Base-by-base conservation (phyloP, 257 asterid species). In the Fraxinus anomala region DNA sequence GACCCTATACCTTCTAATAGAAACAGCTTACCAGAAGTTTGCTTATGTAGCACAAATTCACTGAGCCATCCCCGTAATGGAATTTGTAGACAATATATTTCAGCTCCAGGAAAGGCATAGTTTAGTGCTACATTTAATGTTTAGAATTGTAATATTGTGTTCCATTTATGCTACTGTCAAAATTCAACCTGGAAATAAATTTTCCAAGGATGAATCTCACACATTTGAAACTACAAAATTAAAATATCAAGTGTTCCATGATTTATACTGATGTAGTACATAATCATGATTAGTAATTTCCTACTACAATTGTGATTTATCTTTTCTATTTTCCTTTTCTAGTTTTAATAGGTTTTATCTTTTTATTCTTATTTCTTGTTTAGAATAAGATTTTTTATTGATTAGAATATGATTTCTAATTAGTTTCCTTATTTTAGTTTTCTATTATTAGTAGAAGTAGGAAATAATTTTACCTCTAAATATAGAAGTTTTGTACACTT, bases 221-320 rank as follows among this genome's bases (percentile, higher is more conserved):
- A 54, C 26, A 54, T 11, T 24, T 3, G 21, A 37, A 28, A 44
- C 37, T 30, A 6, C 34, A 61, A 44, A 61, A 37, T n/a, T 33
- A 70, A 65, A 69, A 77, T 23, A 63, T 9, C 30, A n/a, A 12
- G 17, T 30, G 47, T 80, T 39, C 76, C 19, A 9, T 14, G 40
- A 12, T 76, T 66, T 24, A 54, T 54, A 21, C 24, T 37, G 33
- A 30, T 30, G 3, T 30, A 30, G 3, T 30, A 30, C 33, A 30
- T 30, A 30, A 30, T 30, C 33, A 30, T 30, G 3, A 30, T 30
- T 30, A 30, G 3, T 30, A 30, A 30, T 30, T 30, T 30, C 33
- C 33, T 30, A 30, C 33, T 30, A 30, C 33, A 30, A 30, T 30
- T 30, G 33, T 30, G 33, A 30, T 2, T 30, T 30, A 30, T 30